Base-by-base conservation (phyloP, 1,139 yeast genomes). In the Diutina scorzettiae region DNA sequence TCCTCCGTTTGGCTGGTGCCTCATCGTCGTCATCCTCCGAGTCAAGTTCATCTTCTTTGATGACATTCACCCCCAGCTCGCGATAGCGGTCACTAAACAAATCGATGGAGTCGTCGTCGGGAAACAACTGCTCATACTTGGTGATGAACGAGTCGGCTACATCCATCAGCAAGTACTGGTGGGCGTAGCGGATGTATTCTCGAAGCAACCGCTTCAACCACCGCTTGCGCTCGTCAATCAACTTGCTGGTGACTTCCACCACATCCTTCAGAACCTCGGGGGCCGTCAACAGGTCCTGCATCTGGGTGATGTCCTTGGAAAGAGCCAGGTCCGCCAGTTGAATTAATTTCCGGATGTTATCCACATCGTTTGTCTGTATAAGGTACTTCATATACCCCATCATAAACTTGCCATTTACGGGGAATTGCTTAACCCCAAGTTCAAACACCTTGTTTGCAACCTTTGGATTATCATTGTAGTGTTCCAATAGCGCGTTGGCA, bases 401-500 rank as follows among this genome's bases (percentile, higher is more conserved):
- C 41, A 87, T 69, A 55, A 79, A 89, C 23, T 69, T 73, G 3
- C 84, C 81, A 49, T 76, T 71, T 18, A 63, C 58, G 3, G 66
- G 62, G 54, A 73, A 81, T 46, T 73, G 60, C 55, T 78, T 82
- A 63, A 82, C 63, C 2, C 95, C 97, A 41, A 86, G 62, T 49
- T 84, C 94, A 58, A 86, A 81, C 32, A 89, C 80, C 54, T 81
- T 81, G 43, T 74, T 66, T 0, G 96, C 91, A 34, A 83, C 78
- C 43, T 77, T 80, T 42, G 72, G 66, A 48, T 81, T 71, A 45
- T 72, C 73, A 37, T 81, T 73, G 52, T 78, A 79, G 52, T 76
- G 79, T 56, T 91, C 98, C 66, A 89, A 69, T 55, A 78, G 68
- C 0, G 96, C 95, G 51, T 85, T 81, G 43, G 85, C 93, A 23